These are phyloP conservation scores for Phytophthora pistaciae DNA, from an alignment of 352 stramenopile species.

Conservation along the genomic window DNA sequence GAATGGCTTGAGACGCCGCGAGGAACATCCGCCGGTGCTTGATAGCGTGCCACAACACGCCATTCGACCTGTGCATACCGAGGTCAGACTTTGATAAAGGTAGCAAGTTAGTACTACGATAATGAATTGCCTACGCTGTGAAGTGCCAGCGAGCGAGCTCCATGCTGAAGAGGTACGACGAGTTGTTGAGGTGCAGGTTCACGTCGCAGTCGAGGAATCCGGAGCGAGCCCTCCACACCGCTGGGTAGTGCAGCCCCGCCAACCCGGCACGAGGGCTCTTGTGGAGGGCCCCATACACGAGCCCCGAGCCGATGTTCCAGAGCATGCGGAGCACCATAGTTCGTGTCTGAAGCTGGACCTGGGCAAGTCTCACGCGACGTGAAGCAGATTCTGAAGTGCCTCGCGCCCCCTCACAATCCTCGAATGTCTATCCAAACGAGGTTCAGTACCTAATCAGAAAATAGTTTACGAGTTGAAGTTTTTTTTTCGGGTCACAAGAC, in stretches of 20 bases:
- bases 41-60: slow-evolving; percentile 63
- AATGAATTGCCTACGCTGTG: slow-evolving; percentile 52
- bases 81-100: background rate
- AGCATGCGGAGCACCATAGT: slow-evolving; percentile 80
- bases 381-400: slow-evolving; percentile 27
- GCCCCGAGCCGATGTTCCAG: slow-evolving; percentile 77
- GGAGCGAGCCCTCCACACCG: slow-evolving; percentile 75
- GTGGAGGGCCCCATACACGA: slow-evolving; percentile 64
- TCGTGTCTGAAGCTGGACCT: background rate
- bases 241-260: slow-evolving; percentile 67
- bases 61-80: slow-evolving; percentile 31
- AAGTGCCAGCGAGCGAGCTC: slow-evolving; percentile 91
- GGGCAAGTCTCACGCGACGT: slow-evolving; percentile 6
- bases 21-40: slow-evolving; percentile 73
- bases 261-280: slow-evolving; percentile 57
- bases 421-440: background rate
- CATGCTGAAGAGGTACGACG: slow-evolving; percentile 85
- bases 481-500: background rate
- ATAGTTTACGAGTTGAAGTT: slow-evolving; percentile 2
- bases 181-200: slow-evolving; percentile 90
- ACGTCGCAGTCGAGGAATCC: slow-evolving; percentile 87
- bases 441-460: background rate
- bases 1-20: slow-evolving; percentile 66
- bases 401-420: slow-evolving; percentile 7
- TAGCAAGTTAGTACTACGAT: background rate